Evolutionary conservation across 495 filamentous ascomycete genomes (phyloP), one percentile per base, ranked within the genome.

Genomic region (Xylaria acuta): DNA sequence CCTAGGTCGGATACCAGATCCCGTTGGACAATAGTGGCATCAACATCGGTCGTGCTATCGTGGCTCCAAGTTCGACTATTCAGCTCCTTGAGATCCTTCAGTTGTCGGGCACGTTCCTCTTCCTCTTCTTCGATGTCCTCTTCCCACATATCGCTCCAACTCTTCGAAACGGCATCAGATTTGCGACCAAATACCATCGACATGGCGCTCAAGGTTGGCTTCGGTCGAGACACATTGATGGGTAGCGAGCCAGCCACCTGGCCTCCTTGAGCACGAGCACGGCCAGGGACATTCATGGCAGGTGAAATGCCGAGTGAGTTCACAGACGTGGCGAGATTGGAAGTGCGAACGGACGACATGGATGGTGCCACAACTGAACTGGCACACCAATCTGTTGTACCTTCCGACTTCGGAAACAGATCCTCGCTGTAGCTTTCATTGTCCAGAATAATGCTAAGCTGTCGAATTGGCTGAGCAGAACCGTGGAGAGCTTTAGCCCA

Each of bases 131-230:
- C 90, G 36, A 86, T 88, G 66, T 97, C 94, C 80, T 97, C 94
- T 69, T 97, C 94, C 91, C 93, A 98, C 74, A 98, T 86, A 82
- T 98, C 94, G 75, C 94, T 96, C 94, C 94, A 98, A 86, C 94
- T 98, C 89, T 98, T 97, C 36, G 94, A 96, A 14, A 94, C 92
- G 25, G 88, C 83, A 4, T 92, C 88, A 73, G 88, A 88, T 78
- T 92, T 89, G 78, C 89, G 91, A 34, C 92, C 92, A 78, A 96
- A 95, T 27, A 95, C 88, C 73, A 91, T 87, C 5, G 93, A 90
- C 84, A 97, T 88, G 7, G 75, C 69, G 49, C 66, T 75, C 16
- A 77, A 49, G 36, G 89, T 89, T 5, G 90, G 88, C 69, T 89
- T 90, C 5, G 81, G 80, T 75, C 88, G 87, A 53, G 90, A 86